These are phyloP conservation scores for Phaeosphaeriaceae sp. DNA, from an alignment of 2,329 filamentous ascomycete genomes.

Conservation along the genomic window DNA sequence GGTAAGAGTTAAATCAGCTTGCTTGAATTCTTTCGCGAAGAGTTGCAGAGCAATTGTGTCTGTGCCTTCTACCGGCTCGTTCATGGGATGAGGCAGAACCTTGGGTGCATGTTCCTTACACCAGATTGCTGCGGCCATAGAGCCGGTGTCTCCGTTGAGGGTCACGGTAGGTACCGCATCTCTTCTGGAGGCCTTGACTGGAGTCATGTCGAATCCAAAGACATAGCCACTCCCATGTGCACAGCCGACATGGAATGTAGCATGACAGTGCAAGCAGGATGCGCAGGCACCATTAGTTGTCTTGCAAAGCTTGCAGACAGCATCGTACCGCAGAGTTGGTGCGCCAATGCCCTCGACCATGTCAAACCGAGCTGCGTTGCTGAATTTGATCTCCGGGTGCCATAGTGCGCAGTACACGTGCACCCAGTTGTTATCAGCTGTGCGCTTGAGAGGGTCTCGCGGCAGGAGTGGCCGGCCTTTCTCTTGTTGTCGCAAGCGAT, in stretches of 20 bases:
- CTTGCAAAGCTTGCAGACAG: constrained; percentile 85
- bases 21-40: constrained; percentile 89
- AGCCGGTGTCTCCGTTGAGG: constrained; percentile 79
- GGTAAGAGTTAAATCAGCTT: constrained; percentile 87
- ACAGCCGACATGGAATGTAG: constrained; percentile 84
- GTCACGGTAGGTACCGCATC: constrained; percentile 82
- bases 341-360: constrained; percentile 81
- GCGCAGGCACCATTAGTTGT: constrained; percentile 78
- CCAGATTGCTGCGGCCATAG: constrained; percentile 86
- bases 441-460: constrained; percentile 90
- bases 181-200: constrained; percentile 85
- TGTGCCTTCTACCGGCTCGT: constrained; percentile 74
- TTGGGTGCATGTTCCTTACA: constrained; percentile 85
- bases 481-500: constrained; percentile 82
- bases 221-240: constrained; percentile 82
- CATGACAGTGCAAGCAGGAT: constrained; percentile 76
- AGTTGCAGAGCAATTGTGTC: constrained; percentile 83
- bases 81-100: constrained; percentile 76
- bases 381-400: constrained; percentile 92
- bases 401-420: constrained; percentile 93
- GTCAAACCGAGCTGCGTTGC: constrained; percentile 79
- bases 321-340: constrained; percentile 80
- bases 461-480: constrained; percentile 83
- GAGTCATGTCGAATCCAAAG: constrained; percentile 88
- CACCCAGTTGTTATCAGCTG: constrained; percentile 97